Base-by-base conservation (phyloP, 2,329 filamentous ascomycete genomes). In the Ophiostoma novo-ulmi region DNA sequence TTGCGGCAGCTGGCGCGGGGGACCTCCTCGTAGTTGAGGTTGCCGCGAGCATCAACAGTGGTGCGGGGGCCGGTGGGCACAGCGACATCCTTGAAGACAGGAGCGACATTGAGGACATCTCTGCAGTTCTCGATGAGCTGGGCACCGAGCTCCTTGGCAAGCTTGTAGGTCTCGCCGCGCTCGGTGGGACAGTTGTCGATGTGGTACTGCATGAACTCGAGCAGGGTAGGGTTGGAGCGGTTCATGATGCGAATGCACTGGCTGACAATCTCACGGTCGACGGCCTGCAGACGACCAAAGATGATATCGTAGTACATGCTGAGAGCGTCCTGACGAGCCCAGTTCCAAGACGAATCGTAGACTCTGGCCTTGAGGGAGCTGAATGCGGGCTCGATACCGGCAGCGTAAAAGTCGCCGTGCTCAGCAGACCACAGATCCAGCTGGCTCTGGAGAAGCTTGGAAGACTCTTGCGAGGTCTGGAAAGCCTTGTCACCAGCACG, bases 231-330 rank as follows among this genome's bases (percentile, higher is more conserved):
- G 79, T 98, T 99, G 44, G 95, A 97, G 73, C 95, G 91, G 84
- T 97, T 99, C 95, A 99, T 99, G 82, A 99, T 95, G 75, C 93
- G 91, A 78, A 99, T 98, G 82, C 95, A 99, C 80, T 94, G 94
- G 81, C 94, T 97, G 78, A 99, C 95, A 76, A 98, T 99, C 80
- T 99, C 95, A 74, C 95, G 92, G 77, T 99, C 95, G 58, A 99
- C 91, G 68, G 90, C 92, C 83, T 95, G 89, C 70, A 99, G 88
- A 73, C 95, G 89, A 71, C 95, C 95, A 77, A 99, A 99, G 78
- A 99, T 97, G 78, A 99, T 96, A 78, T 99, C 95, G 82, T 93
- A 99, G 84, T 95, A 99, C 94, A 99, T 99, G 83, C 87, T 95
- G 70, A 99, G 88, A 38, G 94, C 95, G 80, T 99, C 95, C 79